Percentiles rank a stretch among this genome's conserved stretches.
Conservation (phyloP, 192 early-diverging fungal genomes). For the Podila minutissima region DNA sequence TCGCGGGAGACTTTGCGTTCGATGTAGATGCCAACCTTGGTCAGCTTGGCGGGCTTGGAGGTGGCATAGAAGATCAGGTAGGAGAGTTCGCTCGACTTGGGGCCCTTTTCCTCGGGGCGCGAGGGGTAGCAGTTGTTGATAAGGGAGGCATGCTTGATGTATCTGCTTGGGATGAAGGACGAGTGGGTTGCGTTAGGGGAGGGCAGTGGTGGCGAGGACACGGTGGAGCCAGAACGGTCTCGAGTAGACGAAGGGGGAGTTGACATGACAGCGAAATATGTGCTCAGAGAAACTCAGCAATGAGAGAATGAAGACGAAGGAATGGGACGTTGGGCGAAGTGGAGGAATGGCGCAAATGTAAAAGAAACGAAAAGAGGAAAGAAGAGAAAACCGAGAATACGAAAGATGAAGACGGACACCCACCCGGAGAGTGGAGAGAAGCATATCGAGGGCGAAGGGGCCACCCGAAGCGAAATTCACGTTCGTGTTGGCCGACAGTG, state of each 20-base stretch:
- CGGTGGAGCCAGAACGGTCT: conserved; percentile 28
- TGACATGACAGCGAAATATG: conserved; percentile 13
- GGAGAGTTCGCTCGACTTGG: conserved; percentile 84
- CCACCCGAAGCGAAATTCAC: no score
- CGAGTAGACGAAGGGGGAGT: conserved; percentile 17
- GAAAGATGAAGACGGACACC: not conserved
- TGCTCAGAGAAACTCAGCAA: not conserved
- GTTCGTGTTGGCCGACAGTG: no score
- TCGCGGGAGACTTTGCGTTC: conserved; percentile 77
- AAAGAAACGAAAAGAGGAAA: not conserved
- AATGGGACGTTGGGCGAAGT: not conserved
- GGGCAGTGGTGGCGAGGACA: conserved; percentile 29
- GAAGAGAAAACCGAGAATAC: not conserved
- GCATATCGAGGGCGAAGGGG: not conserved
- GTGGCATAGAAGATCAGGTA: conserved; percentile 90
- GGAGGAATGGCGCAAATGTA: not conserved
- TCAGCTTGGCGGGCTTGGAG: conserved; percentile 87
- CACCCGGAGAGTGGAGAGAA: not conserved
- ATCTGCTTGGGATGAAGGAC: conserved; percentile 57
- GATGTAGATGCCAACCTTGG: conserved; percentile 88
- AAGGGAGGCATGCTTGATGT: conserved; percentile 80
- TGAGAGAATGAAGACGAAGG: not conserved
- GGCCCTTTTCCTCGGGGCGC: conserved; percentile 70
- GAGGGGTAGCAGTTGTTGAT: conserved; percentile 81
- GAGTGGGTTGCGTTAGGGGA: conserved; percentile 42